Conservation (phyloP, 495 filamentous ascomycete species). For the Lasiosphaeria miniovina region DNA sequence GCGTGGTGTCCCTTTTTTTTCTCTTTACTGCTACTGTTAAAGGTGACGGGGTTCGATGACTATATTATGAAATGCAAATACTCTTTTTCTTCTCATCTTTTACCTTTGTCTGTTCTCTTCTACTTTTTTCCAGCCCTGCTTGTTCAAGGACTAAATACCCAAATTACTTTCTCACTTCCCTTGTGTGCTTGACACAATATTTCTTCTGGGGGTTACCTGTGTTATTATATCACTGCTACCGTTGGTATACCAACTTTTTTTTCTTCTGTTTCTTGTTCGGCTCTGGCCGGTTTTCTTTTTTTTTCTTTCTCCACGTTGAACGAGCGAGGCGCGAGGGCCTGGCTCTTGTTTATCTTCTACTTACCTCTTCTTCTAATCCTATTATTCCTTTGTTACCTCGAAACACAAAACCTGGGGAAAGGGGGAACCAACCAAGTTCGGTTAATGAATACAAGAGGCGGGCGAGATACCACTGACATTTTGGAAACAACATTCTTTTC, state of each 20-base stretch:
- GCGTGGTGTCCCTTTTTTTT: neutral
- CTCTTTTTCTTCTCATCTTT: neutral
- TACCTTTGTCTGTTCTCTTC: neutral
- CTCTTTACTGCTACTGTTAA: neutral
- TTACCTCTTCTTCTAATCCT: too few species aligned
- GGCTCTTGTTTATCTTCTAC: too few species aligned
- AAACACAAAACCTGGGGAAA: too few species aligned
- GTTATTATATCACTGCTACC: neutral
- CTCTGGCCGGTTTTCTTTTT: neutral
- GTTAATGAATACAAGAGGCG: too few species aligned
- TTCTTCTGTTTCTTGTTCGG: neutral
- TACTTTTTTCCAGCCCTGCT: neutral
- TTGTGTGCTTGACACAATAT: too few species aligned
- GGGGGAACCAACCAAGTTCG: too few species aligned
- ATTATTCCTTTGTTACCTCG: too few species aligned
- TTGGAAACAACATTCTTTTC: too few species aligned
- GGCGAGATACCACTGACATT: too few species aligned
- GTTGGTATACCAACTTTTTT: neutral
- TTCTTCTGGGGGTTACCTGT: too few species aligned
- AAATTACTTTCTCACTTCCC: neutral
- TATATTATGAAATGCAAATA: neutral
- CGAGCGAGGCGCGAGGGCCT: neutral
- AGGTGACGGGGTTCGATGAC: neutral
- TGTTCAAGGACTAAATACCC: neutral
- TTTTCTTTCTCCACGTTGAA: neutral